Percentiles rank a stretch among this genome's conserved stretches.
These are phyloP conservation scores for Tephrocybe sp. DNA, from an alignment of 768 basidiomycete species.

Conservation along the genomic window DNA sequence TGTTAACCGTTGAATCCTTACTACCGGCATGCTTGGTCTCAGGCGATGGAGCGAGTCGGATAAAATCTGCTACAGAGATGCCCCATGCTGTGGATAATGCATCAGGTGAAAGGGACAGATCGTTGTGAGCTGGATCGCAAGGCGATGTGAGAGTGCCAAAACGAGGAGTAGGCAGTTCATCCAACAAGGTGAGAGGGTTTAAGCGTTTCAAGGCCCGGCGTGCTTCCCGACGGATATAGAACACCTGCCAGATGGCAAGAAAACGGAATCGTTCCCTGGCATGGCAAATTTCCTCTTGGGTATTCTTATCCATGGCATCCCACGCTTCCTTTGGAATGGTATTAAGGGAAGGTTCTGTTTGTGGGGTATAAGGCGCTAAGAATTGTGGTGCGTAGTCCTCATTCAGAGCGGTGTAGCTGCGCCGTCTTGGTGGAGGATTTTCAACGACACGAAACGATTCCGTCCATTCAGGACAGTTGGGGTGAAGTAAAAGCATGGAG, in stretches of 20 bases:
- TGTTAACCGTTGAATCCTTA: no score
- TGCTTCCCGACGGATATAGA: neutral
- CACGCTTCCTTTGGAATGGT: neutral
- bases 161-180: neutral
- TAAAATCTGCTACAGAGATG: neutral
- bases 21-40: no score
- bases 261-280: neutral
- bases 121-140: neutral
- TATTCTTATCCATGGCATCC: constrained; percentile 1
- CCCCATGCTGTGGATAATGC: neutral
- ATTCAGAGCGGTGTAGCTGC: no score
- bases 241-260: constrained; percentile 12
- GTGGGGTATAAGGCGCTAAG: no score
- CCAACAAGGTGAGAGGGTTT: neutral
- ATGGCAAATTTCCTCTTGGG: neutral
- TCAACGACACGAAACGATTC: no score
- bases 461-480: no score
- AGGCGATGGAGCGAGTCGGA: no score
- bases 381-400: no score
- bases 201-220: constrained; percentile 1
- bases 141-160: neutral
- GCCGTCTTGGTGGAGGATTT: no score
- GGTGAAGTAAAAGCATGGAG: no score
- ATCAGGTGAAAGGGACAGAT: neutral
- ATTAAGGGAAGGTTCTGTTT: neutral